These are phyloP conservation scores for Peronospora belbahrii DNA, from an alignment of 352 stramenopile species.

Conservation along the genomic window DNA sequence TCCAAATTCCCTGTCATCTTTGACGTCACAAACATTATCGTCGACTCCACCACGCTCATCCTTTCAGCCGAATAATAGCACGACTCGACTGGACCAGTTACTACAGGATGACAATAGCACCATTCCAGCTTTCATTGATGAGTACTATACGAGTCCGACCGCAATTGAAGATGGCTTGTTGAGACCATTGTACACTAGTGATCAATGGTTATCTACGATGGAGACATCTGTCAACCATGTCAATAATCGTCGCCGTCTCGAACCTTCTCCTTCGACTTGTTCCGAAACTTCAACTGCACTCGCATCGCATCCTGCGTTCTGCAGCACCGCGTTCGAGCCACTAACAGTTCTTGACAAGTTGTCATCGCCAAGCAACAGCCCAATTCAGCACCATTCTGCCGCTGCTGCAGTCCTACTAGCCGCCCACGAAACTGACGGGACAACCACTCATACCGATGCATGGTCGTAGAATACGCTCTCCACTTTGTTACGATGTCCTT, in stretches of 20 bases:
- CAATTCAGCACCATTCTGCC: slow-evolving; percentile 1
- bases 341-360: slow-evolving; percentile 11
- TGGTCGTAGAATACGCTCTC: slow-evolving; percentile 20
- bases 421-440: slow-evolving; percentile 14
- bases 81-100: slow-evolving; percentile 42
- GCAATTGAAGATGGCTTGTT: slow-evolving; percentile 45
- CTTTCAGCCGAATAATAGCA: slow-evolving; percentile 13
- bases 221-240: slow-evolving; percentile 13
- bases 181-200: slow-evolving; percentile 20
- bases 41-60: slow-evolving; percentile 4
- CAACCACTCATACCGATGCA: slow-evolving; percentile 9
- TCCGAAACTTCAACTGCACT: slow-evolving; percentile 3
- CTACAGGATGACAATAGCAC: slow-evolving; percentile 50
- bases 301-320: slow-evolving; percentile 1
- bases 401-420: slow-evolving; percentile 9
- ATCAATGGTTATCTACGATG: slow-evolving; percentile 18
- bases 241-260: slow-evolving; percentile 20
- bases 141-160: slow-evolving; percentile 45
- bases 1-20: slow-evolving; percentile 16
- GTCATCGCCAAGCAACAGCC: slow-evolving; percentile 10
- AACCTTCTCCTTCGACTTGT: neutral
- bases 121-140: slow-evolving; percentile 32
- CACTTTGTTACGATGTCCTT: slow-evolving; percentile 1
- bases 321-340: slow-evolving; percentile 7
- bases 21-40: neutral